Percentiles rank a stretch among this genome's conserved stretches.
Conservation (phyloP, 2,329 filamentous ascomycete genomes). For the Aspergillus pseudoterreus region DNA sequence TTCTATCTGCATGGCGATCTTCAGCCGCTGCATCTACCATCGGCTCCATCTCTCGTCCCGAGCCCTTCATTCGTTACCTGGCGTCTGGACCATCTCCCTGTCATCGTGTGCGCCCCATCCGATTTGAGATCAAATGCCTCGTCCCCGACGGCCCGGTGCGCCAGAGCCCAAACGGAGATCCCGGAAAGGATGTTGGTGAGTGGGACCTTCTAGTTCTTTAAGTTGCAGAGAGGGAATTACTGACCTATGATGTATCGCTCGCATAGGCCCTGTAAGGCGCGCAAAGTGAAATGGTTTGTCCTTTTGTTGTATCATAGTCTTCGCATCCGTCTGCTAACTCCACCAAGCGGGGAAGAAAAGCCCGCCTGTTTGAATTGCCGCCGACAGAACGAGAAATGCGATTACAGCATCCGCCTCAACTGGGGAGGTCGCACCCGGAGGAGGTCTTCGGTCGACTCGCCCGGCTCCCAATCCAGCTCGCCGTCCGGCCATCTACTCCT, state of each 20-base stretch:
- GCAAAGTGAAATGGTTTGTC: slow-evolving; percentile 70
- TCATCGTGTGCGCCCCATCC: slow-evolving; percentile 14
- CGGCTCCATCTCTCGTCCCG: slow-evolving; percentile 19
- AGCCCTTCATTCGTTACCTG: slow-evolving; percentile 15
- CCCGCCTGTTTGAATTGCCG: slow-evolving; percentile 70
- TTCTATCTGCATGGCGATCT: slow-evolving; percentile 24
- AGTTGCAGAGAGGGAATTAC: background rate
- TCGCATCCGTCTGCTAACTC: background rate
- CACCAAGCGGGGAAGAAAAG: slow-evolving; percentile 65
- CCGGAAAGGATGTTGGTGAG: slow-evolving; percentile 66
- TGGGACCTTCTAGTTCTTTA: background rate
- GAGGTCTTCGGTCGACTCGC: slow-evolving; percentile 43
- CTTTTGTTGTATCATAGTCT: background rate
- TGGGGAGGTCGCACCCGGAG: slow-evolving; percentile 71
- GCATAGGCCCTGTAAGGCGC: slow-evolving; percentile 70
- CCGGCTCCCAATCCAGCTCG: slow-evolving; percentile 25
- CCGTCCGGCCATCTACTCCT: slow-evolving; percentile 15
- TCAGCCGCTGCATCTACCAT: slow-evolving; percentile 14
- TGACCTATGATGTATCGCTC: background rate
- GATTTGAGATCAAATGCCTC: slow-evolving; percentile 50
- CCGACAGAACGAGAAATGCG: slow-evolving; percentile 68
- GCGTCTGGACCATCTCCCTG: slow-evolving; percentile 11
- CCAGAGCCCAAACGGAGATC: slow-evolving; percentile 64
- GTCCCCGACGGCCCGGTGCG: slow-evolving; percentile 61
- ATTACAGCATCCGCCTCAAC: slow-evolving; percentile 77